Conservation (phyloP, 169 alveolate genomes). For the Besnoitia besnoiti region DNA sequence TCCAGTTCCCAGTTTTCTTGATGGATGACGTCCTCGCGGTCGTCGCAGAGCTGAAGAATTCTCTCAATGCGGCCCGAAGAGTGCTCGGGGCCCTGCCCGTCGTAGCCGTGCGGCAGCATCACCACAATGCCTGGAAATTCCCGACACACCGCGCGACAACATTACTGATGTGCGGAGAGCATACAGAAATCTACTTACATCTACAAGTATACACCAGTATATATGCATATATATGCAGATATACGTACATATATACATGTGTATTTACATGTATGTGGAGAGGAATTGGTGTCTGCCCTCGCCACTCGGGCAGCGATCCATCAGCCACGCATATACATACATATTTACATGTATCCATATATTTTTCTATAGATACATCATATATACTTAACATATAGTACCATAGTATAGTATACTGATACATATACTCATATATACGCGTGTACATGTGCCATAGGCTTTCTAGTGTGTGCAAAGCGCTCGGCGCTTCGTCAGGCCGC, state of each 20-base stretch:
- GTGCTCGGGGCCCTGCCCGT: slow-evolving; percentile 98
- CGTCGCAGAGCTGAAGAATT: slow-evolving; percentile 84
- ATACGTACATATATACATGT: background rate
- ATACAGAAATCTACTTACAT: background rate
- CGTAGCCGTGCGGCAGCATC: slow-evolving; percentile 95
- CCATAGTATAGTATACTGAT: too few species aligned
- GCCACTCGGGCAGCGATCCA: too few species aligned
- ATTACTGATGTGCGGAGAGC: background rate
- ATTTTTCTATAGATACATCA: too few species aligned
- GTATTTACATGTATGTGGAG: background rate
- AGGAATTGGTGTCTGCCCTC: too few species aligned
- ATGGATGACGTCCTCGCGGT: slow-evolving; percentile 77
- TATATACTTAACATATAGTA: too few species aligned
- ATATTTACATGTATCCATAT: too few species aligned
- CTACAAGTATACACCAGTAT: background rate
- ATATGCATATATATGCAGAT: background rate
- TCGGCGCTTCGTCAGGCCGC: background rate
- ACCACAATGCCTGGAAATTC: slow-evolving; percentile 68
- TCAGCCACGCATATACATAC: too few species aligned
- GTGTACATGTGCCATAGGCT: background rate
- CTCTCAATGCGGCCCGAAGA: slow-evolving; percentile 91
- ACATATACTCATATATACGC: background rate
- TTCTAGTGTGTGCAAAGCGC: background rate
- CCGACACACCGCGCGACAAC: background rate
- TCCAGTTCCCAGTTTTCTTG: slow-evolving; percentile 66